Base-by-base conservation (phyloP, 2,329 filamentous ascomycete genomes). In the Elsinoe ampelina region DNA sequence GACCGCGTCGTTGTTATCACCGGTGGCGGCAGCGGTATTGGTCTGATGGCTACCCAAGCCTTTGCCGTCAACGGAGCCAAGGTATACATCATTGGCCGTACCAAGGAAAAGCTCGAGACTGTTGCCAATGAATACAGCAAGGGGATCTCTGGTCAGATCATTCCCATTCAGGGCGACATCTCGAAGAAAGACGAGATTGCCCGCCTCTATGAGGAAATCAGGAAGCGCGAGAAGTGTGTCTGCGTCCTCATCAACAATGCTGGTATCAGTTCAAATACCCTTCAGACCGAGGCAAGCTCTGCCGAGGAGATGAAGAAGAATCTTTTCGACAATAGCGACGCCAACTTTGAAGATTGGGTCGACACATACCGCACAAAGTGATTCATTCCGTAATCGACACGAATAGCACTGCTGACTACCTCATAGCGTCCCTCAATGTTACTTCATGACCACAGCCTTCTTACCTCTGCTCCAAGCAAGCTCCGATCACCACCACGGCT, bases 231-330 rank as follows among this genome's bases (percentile, higher is more conserved):
- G 61, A 68, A 72, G 59, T 71, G 70, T 58, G 67, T 77, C 26
- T 71, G 72, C 62, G 71, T 76, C 55, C 70, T 77, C 2, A 67
- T 76, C 61, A 76, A 76, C 66, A 77, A 77, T 58, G 74, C 75
- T 6, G 75, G 75, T 2, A 74, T 77, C 48, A 70, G 70, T 13
- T 66, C 68, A 13, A 65, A 62, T 6, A 74, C 72, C 58, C 64
- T 62, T 68, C 68, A 62, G 61, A 72, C 61, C 34, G 72, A 71
- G 19, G 70, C 67, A 51, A 64, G 66, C 12, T 64, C 66, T 11
- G 71, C 74, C n/a, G 71, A 75, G 56, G 71, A 61, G 38, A 63
- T 75, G 57, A 70, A 71, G 55, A 68, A 72, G 57, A 73, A 75
- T 51, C 66, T 76, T 12, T 73, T 77, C 59, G 73, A 75, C 11